phyloP scores from a whole-genome alignment of 345 rosid species.

The Chamaenerion angustifolium region DNA sequence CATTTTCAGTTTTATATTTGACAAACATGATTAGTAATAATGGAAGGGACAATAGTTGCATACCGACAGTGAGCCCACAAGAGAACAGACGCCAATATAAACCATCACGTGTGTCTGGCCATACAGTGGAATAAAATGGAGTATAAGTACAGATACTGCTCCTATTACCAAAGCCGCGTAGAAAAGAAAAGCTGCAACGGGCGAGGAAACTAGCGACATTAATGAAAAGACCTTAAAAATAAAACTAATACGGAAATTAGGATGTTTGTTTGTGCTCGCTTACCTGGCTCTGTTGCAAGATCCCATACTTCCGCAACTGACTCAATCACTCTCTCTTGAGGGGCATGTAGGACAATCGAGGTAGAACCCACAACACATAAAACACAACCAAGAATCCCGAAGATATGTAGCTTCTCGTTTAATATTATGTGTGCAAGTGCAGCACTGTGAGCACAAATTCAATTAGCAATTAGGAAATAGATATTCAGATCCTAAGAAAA shows the following conservation, averaged over 20 bases:
- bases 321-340: conserved; percentile 79
- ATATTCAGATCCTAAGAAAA: not conserved
- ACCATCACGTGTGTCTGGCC: conserved; percentile 98
- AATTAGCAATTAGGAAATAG: conserved; percentile 8
- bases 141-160: conserved; percentile 51
- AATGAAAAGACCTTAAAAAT: not conserved
- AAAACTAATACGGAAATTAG: conserved; percentile 1
- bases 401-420: conserved; percentile 64
- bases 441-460: conserved; percentile 47
- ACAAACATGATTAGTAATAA: conserved; percentile 3
- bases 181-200: conserved; percentile 69
- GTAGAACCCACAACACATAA: conserved; percentile 96
- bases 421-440: conserved; percentile 80
- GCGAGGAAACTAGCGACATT: conserved; percentile 5
- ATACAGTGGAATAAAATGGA: conserved; percentile 61
- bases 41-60: conserved; percentile 9
- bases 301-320: conserved; percentile 90
- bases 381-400: conserved; percentile 91
- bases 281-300: conserved; percentile 99
- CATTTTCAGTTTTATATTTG: conserved; percentile 76
- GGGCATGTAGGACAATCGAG: conserved; percentile 89
- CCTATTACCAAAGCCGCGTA: conserved; percentile 65
- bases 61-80: conserved; percentile 96
- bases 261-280: not conserved
- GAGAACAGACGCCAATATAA: conserved; percentile 85